Base-by-base conservation (phyloP, 345 rosid species). In the Heritiera fomes region DNA sequence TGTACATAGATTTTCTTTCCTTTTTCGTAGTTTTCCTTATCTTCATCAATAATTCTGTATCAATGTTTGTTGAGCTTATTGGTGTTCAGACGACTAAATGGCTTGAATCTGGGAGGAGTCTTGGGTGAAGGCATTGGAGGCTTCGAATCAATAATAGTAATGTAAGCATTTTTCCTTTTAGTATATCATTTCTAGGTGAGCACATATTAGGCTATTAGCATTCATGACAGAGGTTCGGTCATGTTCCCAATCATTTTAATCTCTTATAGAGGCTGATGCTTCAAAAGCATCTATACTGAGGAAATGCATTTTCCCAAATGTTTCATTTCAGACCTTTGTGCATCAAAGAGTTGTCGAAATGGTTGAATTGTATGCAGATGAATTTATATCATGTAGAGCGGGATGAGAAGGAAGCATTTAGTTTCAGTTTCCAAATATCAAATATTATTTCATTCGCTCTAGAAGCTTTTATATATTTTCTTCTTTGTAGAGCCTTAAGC, bases 71-170 rank as follows among this genome's bases (percentile, higher is more conserved):
- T 56, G 23, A 80, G 80, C 69, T 77, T 34, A 43, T 81, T 72
- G 79, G 76, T 76, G 58, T 63, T 75, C 97, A 96, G 99, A 84
- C 89, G 84, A 82, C 87, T 96, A 62, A 79, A 62, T 17, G 89
- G 91, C 23, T 49, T 88, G 90, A 89, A 87, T 70, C 82, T 94
- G 61, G 92, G 91, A 32, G 98, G 99, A 77, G 77, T 82, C 46
- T 83, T 96, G 82, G 86, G 82, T 41, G 83, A 79, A 40, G 84
- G 78, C 81, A 78, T 91, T 80, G 86, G 83, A 61, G 88, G 87
- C 78, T 86, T 92, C n/a, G 82, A 81, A 62, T 91, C 95, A 4
- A 84, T 96, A 71, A 75, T 90, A 83, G 86, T 83, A n/a, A 85
- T 96, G 98, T 96, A 78, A 90, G 98, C 79, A 34, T 56, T 60